These are phyloP conservation scores for Asterella californica DNA, from an alignment of 225 moss, liverwort and hornwort genomes.

Conservation along the genomic window DNA sequence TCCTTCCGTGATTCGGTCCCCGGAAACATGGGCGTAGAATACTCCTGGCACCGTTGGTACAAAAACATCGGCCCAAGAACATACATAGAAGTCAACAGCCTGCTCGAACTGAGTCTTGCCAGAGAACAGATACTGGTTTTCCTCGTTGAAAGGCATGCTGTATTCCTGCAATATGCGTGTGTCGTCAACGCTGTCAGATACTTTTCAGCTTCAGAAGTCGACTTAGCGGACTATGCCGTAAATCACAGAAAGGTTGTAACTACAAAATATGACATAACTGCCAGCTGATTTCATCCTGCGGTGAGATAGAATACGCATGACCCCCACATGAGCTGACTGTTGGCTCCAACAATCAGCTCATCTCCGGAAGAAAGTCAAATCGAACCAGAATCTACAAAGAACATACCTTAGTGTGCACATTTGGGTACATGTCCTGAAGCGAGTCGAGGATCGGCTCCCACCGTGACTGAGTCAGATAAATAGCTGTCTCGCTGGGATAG, in stretches of 20 bases:
- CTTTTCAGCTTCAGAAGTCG: not conserved
- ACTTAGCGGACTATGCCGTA: not conserved
- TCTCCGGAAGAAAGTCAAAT: not conserved
- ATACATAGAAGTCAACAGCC: slow-evolving; percentile 61
- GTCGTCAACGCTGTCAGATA: not conserved
- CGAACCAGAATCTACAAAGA: not conserved
- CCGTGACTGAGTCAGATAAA: slow-evolving; percentile 61
- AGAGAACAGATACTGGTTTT: slow-evolving; percentile 54
- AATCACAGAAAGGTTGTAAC: not conserved
- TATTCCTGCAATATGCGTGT: slow-evolving; percentile 45
- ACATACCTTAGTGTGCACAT: slow-evolving; percentile 59
- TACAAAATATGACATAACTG: not conserved
- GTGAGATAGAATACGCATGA: not conserved
- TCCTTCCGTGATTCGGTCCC: slow-evolving; percentile 48
- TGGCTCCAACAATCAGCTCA: not conserved
- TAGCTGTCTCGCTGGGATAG: slow-evolving; percentile 49
- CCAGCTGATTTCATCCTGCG: not conserved
- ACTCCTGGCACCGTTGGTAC: slow-evolving; percentile 44
- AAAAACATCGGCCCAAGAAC: slow-evolving; percentile 57
- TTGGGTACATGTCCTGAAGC: slow-evolving; percentile 46
- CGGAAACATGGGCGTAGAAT: slow-evolving; percentile 48
- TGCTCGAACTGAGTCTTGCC: slow-evolving; percentile 63
- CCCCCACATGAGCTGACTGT: not conserved
- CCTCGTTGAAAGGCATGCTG: slow-evolving; percentile 67
- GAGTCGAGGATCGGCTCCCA: slow-evolving; percentile 46